These are phyloP conservation scores for Cicer arietinum DNA, from an alignment of 306 rosid genomes.

Conservation along the genomic window DNA sequence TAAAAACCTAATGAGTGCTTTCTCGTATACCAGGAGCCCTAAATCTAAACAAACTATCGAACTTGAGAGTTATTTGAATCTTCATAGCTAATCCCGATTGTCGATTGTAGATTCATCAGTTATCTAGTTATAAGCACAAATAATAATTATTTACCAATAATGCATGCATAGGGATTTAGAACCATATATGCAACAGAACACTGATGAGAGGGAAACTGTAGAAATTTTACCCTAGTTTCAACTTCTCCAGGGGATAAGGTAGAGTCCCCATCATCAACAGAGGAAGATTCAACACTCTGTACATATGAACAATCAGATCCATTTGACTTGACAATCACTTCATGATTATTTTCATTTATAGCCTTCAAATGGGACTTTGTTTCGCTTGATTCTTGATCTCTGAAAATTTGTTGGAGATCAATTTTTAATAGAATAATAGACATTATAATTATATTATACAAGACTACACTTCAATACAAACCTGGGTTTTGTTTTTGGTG, in stretches of 20 bases:
- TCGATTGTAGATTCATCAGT: too few relatives aligned
- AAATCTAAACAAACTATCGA: constrained; percentile 10
- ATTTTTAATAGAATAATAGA: constrained; percentile 14
- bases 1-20: constrained; percentile 13
- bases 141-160: constrained; percentile 24
- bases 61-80: background rate
- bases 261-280: constrained; percentile 50
- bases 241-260: background rate
- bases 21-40: constrained; percentile 17
- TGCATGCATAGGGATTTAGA: constrained; percentile 29
- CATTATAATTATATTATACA: constrained; percentile 27
- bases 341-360: constrained; percentile 45
- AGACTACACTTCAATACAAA: constrained; percentile 41
- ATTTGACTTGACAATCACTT: constrained; percentile 45
- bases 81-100: too few relatives aligned
- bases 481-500: constrained; percentile 54
- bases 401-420: constrained; percentile 44
- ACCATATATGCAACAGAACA: constrained; percentile 33
- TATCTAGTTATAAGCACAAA: background rate
- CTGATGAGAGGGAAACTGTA: constrained; percentile 11
- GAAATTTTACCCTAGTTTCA: background rate
- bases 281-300: constrained; percentile 50
- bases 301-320: constrained; percentile 54
- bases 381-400: constrained; percentile 50
- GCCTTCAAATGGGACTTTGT: constrained; percentile 42